Evolutionary conservation across 2,329 filamentous ascomycete species (phyloP), one percentile per base, ranked within the genome.

Genomic region (Teratosphaeriaceae sp.): DNA sequence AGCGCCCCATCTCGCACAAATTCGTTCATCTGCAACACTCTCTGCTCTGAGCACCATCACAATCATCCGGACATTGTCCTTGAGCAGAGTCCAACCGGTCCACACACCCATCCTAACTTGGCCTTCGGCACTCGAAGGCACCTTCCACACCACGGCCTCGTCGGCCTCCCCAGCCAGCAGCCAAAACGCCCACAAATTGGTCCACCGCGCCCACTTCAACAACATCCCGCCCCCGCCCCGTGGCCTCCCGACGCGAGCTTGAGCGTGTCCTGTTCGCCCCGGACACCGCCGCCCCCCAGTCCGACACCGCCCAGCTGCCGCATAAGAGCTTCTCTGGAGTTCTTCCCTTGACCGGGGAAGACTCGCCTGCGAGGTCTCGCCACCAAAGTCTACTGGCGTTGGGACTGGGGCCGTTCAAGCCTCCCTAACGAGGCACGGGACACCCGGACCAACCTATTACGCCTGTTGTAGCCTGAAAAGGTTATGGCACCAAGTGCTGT

Each of bases 271-370:
- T 73, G 56, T 67, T 72, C 52, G 59, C 56, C 50, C 58, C 56
- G 62, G 65, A 55, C 59, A 62, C 60, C 63, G 60, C 57, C 56
- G 54, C 65, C 64, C 55, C 76, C 75, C 68, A 76, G 72, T 65
- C 71, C 77, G 67, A 70, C 77, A 71, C 71, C 69, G 71, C 74
- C 79, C 85, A 94, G 87, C 90, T 97, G 92, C 92, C 92, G 92
- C 90, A 98, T 98, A 97, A 88, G 86, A 94, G 85, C 82, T 80
- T 80, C 83, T 83, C 80, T 80, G 79, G 82, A 85, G 85, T 89
- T 94, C 90, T 97, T 97, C 90, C 89, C 95, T 90, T 92, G 75
- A 75, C 74, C 71, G 90, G 89, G 92, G 92, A 90, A 94, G 92
- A 92, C 88, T 95, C n/a, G n/a, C n/a, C 88, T 85, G 88, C 85